These are phyloP conservation scores for Trichodelitschia bisporula DNA, from an alignment of 495 filamentous ascomycete species.

Conservation along the genomic window DNA sequence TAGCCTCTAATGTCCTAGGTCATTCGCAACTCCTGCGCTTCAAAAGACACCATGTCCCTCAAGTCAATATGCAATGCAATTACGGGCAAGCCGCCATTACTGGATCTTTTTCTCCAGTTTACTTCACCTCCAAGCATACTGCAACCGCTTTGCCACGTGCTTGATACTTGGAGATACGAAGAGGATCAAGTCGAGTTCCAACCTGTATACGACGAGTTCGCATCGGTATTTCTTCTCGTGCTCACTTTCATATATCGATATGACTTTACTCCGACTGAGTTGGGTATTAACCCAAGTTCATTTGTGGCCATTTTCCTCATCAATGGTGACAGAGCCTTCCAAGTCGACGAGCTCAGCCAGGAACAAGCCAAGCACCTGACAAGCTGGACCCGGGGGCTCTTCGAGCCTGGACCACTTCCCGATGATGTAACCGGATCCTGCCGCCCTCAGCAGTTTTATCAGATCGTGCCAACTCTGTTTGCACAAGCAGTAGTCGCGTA, in stretches of 20 bases:
- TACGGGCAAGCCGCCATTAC: constrained; percentile 44
- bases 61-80: constrained; percentile 64
- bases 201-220: constrained; percentile 92
- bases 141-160: constrained; percentile 56
- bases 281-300: constrained; percentile 38
- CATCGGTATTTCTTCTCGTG: constrained; percentile 61
- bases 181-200: constrained; percentile 90
- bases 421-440: constrained; percentile 85
- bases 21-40: constrained; percentile 48
- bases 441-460: constrained; percentile 80
- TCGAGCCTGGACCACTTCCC: constrained; percentile 45
- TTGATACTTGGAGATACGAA: constrained; percentile 82
- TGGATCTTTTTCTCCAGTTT: constrained; percentile 79
- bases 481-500: constrained; percentile 61
- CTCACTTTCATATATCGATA: constrained; percentile 71
- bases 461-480: constrained; percentile 74
- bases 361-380: constrained; percentile 55
- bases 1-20: constrained; percentile 23
- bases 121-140: constrained; percentile 49
- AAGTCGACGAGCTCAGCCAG: constrained; percentile 38
- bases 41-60: constrained; percentile 77
- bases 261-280: constrained; percentile 37
- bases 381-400: constrained; percentile 71
- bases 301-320: constrained; percentile 61
- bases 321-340: constrained; percentile 31